Percentiles rank a stretch among this genome's conserved stretches.
These are phyloP conservation scores for sweet orange (Citrus sinensis) DNA, from an alignment of 345 rosid species.

Conservation along the genomic window DVS_A1.0 CM039162.1:29797501-29798000, in stretches of 20 bases:
- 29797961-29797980: background rate
- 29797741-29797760: background rate
- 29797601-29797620: conserved; percentile 94
- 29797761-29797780: background rate
- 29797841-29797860: background rate
- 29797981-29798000: background rate
- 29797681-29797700: conserved; percentile 96
- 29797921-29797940: background rate
- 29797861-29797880: background rate
- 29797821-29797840: background rate
- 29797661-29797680: conserved; percentile 76
- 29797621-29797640: conserved; percentile 85
- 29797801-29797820: background rate
- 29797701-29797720: conserved; percentile 87
- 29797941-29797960: background rate
- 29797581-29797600: conserved; percentile 98
- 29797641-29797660: conserved; percentile 71
- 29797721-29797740: conserved; percentile 17
- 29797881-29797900: background rate
- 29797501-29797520: conserved; percentile 96
- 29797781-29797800: conserved; percentile 1
- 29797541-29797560: conserved; percentile 99
- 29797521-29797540: conserved; percentile 99
- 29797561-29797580: conserved; percentile 94
- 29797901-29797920: background rate